Evolutionary conservation across 345 rosid species (phyloP), one percentile per base, ranked within the genome.

Genomic region (Laguncularia racemosa): DNA sequence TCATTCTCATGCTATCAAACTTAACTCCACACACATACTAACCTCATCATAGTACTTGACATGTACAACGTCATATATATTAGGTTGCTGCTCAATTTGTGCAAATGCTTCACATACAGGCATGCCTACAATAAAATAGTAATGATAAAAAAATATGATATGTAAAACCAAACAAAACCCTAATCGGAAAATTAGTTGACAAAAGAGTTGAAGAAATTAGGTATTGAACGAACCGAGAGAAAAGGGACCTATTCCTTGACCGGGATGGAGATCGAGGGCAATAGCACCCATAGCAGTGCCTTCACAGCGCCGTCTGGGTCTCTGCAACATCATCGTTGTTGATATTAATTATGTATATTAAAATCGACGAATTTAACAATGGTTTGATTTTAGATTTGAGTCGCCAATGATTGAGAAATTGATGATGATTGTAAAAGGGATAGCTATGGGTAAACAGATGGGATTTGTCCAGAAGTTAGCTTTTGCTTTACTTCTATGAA

Each of bases 201-300:
- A 19, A 58, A 48, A 12, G 21, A 55, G 54, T 12, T 19, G 26
- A 20, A 53, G 40, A 33, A 33, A 33, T 4, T 9, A 53, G 55
- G 16, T 1, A 10, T 20, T 12, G 38, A 52, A 2, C 28, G 33
- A 61, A 16, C 99, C 97, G 70, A 93, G 82, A 16, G 83, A 67
- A 67, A 93, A 93, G 40, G 96, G 95, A 14, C 99, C 97, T 80
- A 89, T 79, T 16, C 96, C 97, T 49, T 74, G 73, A 53, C 99
- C 96, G 33, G 97, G 97, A 0, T 84, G 88, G 76, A 93, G 97
- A 77, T 93, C 99, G 77, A 93, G 87, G 23, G 78, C 86, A 67
- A 89, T 85, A 67, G 86, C 86, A 53, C 99, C 97, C 96, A 89
- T 92, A 63, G 99, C 97, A 11, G 97, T 85, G 72, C 99, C 96